These are phyloP conservation scores for Talaromyces thailandensis DNA, from an alignment of 495 filamentous ascomycete species.

Conservation along the genomic window DNA sequence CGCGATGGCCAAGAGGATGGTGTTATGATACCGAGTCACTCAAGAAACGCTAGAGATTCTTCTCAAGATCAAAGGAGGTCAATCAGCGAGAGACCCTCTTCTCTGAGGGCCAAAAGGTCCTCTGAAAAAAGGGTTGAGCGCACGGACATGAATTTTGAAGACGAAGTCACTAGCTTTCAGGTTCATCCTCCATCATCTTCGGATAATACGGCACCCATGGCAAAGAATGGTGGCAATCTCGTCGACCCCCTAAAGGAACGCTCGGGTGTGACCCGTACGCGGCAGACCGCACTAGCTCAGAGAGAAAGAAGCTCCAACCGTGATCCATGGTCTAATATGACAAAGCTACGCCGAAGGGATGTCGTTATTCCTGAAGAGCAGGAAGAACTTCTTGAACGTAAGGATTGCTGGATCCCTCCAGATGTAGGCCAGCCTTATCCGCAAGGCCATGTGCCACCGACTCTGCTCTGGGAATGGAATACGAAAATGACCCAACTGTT, in stretches of 20 bases:
- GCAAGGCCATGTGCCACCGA: conserved; percentile 27
- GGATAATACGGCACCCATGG: not conserved
- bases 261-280: not conserved
- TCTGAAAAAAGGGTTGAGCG: not conserved
- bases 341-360: conserved; percentile 32
- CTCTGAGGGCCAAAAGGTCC: not conserved
- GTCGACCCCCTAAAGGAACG: not conserved
- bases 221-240: not conserved
- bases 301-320: not conserved
- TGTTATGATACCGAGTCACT: not conserved
- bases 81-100: not conserved
- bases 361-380: conserved; percentile 54
- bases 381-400: conserved; percentile 41
- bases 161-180: conserved; percentile 1
- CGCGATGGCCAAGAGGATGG: not conserved
- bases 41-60: not conserved
- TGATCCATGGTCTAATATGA: conserved; percentile 30
- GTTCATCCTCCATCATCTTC: not conserved
- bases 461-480: conserved; percentile 28
- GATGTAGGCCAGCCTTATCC: conserved; percentile 13
- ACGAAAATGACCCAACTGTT: conserved; percentile 19
- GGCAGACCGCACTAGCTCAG: not conserved
- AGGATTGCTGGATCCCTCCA: conserved; percentile 37
- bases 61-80: not conserved
- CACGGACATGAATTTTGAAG: not conserved